Conservation (phyloP, 2,329 filamentous ascomycete species). For the Fusarium oxysporum region DNA sequence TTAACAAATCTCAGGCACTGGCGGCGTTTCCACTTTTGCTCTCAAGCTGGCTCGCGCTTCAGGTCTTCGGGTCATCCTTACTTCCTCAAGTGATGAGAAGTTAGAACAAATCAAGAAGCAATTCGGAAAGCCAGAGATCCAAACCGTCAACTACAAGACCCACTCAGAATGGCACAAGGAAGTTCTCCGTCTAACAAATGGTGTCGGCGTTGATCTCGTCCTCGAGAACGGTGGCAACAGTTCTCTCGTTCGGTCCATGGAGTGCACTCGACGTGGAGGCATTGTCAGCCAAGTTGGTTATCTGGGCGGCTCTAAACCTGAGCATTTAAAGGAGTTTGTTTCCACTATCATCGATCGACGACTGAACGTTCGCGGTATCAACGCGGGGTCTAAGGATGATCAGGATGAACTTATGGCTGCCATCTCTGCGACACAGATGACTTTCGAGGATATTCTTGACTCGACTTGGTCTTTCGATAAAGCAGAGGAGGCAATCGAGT, state of each 20-base stretch:
- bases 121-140: conserved; percentile 55
- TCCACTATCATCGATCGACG: conserved; percentile 53
- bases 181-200: conserved; percentile 56
- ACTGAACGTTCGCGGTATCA: conserved; percentile 53
- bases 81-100: conserved; percentile 64
- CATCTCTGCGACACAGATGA: conserved; percentile 50
- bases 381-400: conserved; percentile 54
- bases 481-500: conserved; percentile 55
- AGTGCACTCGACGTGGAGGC: conserved; percentile 55
- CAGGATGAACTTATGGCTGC: conserved; percentile 54
- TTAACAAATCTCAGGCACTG: conserved; percentile 49
- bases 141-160: conserved; percentile 62
- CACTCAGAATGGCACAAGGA: conserved; percentile 59
- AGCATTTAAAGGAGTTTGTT: conserved; percentile 50
- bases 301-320: conserved; percentile 48
- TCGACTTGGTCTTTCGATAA: conserved; percentile 52
- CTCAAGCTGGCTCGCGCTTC: conserved; percentile 61
- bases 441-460: conserved; percentile 55
- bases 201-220: conserved; percentile 61
- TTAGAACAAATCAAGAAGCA: conserved; percentile 55
- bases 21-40: conserved; percentile 54
- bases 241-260: conserved; percentile 54
- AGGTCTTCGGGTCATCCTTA: conserved; percentile 63
- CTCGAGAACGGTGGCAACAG: conserved; percentile 56
- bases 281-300: conserved; percentile 58